Base-by-base conservation (phyloP, 2,329 filamentous ascomycete genomes). In the Parascedosporium putredinis region DNA sequence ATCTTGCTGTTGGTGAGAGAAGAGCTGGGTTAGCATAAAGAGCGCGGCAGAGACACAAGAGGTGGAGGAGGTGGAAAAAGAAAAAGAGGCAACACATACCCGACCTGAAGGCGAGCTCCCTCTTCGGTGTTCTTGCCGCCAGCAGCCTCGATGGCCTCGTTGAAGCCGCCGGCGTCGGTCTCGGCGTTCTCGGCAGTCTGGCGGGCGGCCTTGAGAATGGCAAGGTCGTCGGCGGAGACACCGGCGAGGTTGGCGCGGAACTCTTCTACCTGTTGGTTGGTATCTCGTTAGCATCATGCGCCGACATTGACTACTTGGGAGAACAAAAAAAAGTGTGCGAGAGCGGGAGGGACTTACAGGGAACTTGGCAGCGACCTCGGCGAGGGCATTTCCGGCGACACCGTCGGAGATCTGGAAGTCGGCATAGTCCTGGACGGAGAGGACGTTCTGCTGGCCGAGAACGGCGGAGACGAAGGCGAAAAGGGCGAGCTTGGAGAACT, bases 151-250 rank as follows among this genome's bases (percentile, higher is more conserved):
- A 76, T 73, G 34, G 74, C 70, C 14, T 73, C 67, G 62, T 80
- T 77, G 66, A 78, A 80, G 31, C 68, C 70, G 12, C 53, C 53
- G 0, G 65, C 65, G 7, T 68, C 64, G 1, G 63, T 68, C 62
- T 80, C 77, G n/a, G 76, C 76, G 22, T 64, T 59, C 59, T 80
- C 76, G 50, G 75, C 75, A 0, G 71, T 70, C 54, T 67, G 54
- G 38, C 68, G 65, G 16, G 75, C 76, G 0, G 67, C 65, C 50
- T 71, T 67, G 55, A 80, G 66, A 59, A 77, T 77, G 29, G 66
- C 64, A 4, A 76, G 60, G 55, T 79, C 76, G 8, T 63, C 59
- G 9, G 62, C 58, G 45, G 71, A 69, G 42, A 79, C 71, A 20
- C 60, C 65, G 43, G 66, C 69, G 1, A 74, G 68, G 57, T 78